Evolutionary conservation across 129 eudicot species (phyloP).

Genomic region (Artemisia tridentata): DNA sequence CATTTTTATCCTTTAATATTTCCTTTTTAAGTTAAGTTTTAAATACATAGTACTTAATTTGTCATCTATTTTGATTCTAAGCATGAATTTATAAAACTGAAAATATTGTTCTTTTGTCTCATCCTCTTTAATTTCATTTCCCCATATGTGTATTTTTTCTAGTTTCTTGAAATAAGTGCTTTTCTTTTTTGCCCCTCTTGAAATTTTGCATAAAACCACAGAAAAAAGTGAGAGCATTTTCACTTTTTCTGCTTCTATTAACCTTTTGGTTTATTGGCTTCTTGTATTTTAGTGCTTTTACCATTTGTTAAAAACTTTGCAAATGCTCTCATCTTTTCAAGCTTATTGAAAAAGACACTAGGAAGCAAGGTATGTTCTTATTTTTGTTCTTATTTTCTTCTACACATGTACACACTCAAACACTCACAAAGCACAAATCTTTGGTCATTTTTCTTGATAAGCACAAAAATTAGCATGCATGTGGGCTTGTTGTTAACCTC

Average conservation of each 20-base stretch:
- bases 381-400: constrained; percentile 30
- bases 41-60: constrained; percentile 6
- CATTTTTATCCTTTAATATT: constrained; percentile 24
- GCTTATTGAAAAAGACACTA: constrained; percentile 32
- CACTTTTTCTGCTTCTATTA: constrained; percentile 36
- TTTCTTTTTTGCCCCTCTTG: constrained; percentile 28
- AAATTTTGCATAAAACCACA: constrained; percentile 30
- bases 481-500: constrained; percentile 29
- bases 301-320: constrained; percentile 27
- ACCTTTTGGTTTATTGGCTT: constrained; percentile 34
- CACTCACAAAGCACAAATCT: constrained; percentile 24
- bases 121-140: constrained; percentile 32
- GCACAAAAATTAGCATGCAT: constrained; percentile 17
- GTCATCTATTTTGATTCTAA: constrained; percentile 6
- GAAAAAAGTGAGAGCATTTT: constrained; percentile 22
- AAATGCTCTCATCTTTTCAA: constrained; percentile 27
- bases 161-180: constrained; percentile 39
- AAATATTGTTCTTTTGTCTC: constrained; percentile 32
- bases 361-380: constrained; percentile 34
- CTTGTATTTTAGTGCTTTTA: constrained; percentile 28
- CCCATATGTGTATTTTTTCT: constrained; percentile 30
- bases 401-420: constrained; percentile 11
- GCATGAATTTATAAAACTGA: constrained; percentile 3
- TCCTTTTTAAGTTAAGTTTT: constrained; percentile 24
- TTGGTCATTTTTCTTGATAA: constrained; percentile 21